Percentiles rank a stretch among this genome's conserved stretches.
phyloP scores from a whole-genome alignment of 2,329 filamentous ascomycete species.

The Diatrype stigma region DNA sequence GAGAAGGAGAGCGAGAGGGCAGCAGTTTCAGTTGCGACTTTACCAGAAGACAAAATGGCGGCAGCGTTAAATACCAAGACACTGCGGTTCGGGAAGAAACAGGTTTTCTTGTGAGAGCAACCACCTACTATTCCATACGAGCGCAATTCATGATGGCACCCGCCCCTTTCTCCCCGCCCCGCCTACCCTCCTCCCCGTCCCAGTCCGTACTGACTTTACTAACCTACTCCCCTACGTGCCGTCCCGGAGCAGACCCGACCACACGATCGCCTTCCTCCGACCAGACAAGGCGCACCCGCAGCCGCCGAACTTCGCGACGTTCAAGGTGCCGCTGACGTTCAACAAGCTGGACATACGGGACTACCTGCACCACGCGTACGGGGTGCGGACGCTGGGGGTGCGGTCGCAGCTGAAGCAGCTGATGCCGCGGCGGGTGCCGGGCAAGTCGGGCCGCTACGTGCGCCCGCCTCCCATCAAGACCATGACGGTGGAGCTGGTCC shows the following conservation, averaged over 20 bases:
- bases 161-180: too few relatives aligned
- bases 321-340: conserved; percentile 85
- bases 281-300: conserved; percentile 54
- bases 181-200: too few relatives aligned
- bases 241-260: conserved; percentile 62
- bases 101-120: conserved; percentile 28
- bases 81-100: conserved; percentile 25
- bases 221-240: conserved; percentile 2
- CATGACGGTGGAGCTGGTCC: conserved; percentile 88
- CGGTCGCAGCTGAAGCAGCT: conserved; percentile 76
- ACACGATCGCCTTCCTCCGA: conserved; percentile 74
- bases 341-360: conserved; percentile 96
- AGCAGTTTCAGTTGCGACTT: conserved; percentile 13
- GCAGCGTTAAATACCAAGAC: conserved; percentile 8
- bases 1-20: background rate
- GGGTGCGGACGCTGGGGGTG: conserved; percentile 66
- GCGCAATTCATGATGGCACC: background rate
- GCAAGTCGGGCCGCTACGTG: conserved; percentile 58
- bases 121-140: background rate
- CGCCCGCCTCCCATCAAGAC: conserved; percentile 75
- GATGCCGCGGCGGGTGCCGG: conserved; percentile 45
- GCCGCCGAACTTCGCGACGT: conserved; percentile 76
- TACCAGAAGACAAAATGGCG: conserved; percentile 2
- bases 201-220: too few relatives aligned
- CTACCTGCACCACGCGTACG: conserved; percentile 86